Conservation (phyloP, 768 basidiomycete genomes). For the Hortiboletus flavorubellus region DNA sequence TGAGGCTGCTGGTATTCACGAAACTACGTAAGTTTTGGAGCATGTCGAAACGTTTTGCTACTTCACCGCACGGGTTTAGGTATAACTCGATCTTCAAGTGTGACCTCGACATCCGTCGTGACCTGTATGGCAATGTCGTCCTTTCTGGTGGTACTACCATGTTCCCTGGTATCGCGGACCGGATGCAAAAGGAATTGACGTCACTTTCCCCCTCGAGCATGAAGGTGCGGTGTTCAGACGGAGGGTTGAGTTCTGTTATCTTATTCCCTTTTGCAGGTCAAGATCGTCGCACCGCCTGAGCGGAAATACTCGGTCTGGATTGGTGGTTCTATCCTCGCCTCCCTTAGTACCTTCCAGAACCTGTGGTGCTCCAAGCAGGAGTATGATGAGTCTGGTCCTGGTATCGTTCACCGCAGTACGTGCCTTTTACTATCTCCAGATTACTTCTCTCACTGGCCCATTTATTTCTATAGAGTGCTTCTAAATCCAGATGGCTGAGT, state of each 20-base stretch:
- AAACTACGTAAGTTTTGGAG: conserved; percentile 46
- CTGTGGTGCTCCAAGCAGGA: conserved; percentile 93
- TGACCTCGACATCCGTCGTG: conserved; percentile 61
- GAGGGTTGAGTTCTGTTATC: not conserved
- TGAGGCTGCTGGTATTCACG: conserved; percentile 83
- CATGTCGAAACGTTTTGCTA: not conserved
- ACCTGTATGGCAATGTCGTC: conserved; percentile 35
- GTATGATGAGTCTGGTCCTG: conserved; percentile 83
- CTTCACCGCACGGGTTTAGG: conserved; percentile 22
- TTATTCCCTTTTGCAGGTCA: conserved; percentile 47
- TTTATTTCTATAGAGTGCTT: conserved; percentile 20
- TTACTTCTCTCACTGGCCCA: not conserved
- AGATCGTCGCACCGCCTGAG: conserved; percentile 92
- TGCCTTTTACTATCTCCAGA: conserved; percentile 7
- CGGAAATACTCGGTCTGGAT: conserved; percentile 97
- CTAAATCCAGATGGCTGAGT: conserved; percentile 20
- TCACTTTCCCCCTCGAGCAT: conserved; percentile 76
- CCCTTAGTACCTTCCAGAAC: conserved; percentile 94
- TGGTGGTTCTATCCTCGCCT: conserved; percentile 82
- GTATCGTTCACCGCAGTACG: conserved; percentile 76
- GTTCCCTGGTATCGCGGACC: conserved; percentile 95
- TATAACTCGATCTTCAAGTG: conserved; percentile 64
- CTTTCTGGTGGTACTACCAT: conserved; percentile 86
- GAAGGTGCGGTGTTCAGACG: conserved; percentile 51
- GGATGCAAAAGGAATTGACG: conserved; percentile 93